Conservation (phyloP, 1,284 basidiomycete genomes). For the Ceratobasidium sp. region DNA sequence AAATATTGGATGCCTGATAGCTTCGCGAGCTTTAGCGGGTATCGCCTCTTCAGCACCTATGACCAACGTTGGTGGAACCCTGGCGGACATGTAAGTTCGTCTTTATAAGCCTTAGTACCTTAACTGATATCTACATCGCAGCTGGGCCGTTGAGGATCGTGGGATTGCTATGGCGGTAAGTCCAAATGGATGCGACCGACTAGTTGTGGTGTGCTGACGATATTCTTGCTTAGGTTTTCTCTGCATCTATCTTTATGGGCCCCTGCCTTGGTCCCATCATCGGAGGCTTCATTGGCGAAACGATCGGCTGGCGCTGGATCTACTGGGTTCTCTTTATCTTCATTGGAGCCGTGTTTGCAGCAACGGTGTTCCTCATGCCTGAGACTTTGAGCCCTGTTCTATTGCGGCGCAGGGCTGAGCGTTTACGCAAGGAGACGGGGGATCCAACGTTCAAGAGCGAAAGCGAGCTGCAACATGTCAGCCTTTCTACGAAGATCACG, state of each 20-base stretch:
- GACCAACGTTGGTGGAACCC: slow-evolving; percentile 37
- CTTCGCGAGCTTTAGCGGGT: slow-evolving; percentile 29
- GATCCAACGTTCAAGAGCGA: slow-evolving; percentile 56
- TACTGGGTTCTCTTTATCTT: slow-evolving; percentile 58
- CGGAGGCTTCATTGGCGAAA: slow-evolving; percentile 40
- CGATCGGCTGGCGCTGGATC: slow-evolving; percentile 56
- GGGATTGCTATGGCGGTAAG: slow-evolving; percentile 34
- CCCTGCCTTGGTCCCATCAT: slow-evolving; percentile 38
- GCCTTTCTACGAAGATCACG: slow-evolving; percentile 53
- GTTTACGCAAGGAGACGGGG: slow-evolving; percentile 56
- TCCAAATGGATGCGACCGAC: background rate
- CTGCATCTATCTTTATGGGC: slow-evolving; percentile 43
- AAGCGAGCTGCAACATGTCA: slow-evolving; percentile 53
- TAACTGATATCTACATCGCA: background rate
- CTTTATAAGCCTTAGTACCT: background rate
- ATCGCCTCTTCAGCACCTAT: slow-evolving; percentile 37
- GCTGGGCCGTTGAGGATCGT: slow-evolving; percentile 37
- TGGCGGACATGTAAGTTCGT: slow-evolving; percentile 34
- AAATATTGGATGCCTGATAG: slow-evolving; percentile 38
- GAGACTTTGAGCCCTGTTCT: slow-evolving; percentile 60
- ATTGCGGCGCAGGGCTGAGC: slow-evolving; percentile 54
- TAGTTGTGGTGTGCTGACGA: background rate
- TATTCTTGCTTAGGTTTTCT: slow-evolving; percentile 4
- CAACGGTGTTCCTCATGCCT: slow-evolving; percentile 47
- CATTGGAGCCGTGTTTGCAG: slow-evolving; percentile 50